A percentile compares a stretch with the other conserved stretches of the same genome.
Evolutionary conservation across 805 yeast genomes (phyloP).

Genomic region (Komagataella pastoris): DNA sequence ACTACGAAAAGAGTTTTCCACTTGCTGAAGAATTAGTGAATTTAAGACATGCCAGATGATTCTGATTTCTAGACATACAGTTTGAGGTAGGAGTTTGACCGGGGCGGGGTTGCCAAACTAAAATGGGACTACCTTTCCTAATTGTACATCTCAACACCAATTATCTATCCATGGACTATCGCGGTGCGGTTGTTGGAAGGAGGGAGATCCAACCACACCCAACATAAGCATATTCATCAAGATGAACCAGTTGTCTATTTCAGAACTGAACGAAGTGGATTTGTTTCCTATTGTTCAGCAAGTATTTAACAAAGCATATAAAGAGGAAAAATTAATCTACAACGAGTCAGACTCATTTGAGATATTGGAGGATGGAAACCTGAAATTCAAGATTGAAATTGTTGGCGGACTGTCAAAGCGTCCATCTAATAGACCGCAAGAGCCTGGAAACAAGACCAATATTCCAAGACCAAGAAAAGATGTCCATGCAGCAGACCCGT

Average conservation of each 20-base stretch:
- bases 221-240: neutral
- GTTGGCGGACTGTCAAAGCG: constrained; percentile 18
- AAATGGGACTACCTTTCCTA: neutral
- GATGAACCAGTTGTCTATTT: constrained; percentile 5
- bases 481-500: constrained; percentile 46
- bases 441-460: constrained; percentile 12
- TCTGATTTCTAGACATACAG: no score
- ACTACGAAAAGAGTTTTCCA: neutral
- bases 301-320: constrained; percentile 12
- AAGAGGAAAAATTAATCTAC: constrained; percentile 12
- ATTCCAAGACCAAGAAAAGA: constrained; percentile 21
- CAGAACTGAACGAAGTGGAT: constrained; percentile 10
- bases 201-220: neutral
- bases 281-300: constrained; percentile 6
- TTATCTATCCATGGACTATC: neutral
- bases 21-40: neutral
- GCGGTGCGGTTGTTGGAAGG: neutral
- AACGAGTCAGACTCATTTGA: constrained; percentile 4
- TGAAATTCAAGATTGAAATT: constrained; percentile 16
- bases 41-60: neutral
- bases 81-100: neutral
- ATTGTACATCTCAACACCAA: neutral
- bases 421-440: constrained; percentile 20
- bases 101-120: neutral
- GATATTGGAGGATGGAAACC: neutral